Percentiles rank a stretch among this genome's conserved stretches.
phyloP scores from a whole-genome alignment of 116 monocot species.

The Cymodocea nodosa region DNA sequence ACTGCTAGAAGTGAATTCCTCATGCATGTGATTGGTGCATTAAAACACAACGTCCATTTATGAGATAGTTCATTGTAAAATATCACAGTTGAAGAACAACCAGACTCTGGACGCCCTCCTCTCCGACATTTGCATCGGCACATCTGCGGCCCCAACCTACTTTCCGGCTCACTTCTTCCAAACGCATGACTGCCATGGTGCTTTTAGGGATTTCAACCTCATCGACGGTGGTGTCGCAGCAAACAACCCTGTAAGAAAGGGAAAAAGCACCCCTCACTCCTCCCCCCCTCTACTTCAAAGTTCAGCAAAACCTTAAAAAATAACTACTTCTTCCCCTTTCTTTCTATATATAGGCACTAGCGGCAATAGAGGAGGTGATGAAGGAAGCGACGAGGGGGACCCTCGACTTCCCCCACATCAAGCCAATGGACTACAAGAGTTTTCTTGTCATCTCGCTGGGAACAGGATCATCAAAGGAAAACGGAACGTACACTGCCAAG shows the following conservation, averaged over 20 bases:
- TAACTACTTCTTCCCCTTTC: too few relatives aligned
- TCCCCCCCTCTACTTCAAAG: too few relatives aligned
- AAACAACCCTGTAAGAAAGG: slow-evolving; percentile 24
- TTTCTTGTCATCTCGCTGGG: slow-evolving; percentile 19
- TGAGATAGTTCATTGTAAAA: too few relatives aligned
- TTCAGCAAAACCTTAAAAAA: too few relatives aligned
- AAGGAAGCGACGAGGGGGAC: slow-evolving; percentile 9
- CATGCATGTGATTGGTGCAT: too few relatives aligned
- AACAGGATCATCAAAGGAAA: slow-evolving; percentile 12
- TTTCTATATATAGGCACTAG: slow-evolving; percentile 10
- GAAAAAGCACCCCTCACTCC: too few relatives aligned
- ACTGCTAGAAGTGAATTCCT: too few relatives aligned
- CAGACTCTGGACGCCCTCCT: slow-evolving; percentile 12
- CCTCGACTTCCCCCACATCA: slow-evolving; percentile 7
- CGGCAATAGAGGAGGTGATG: slow-evolving; percentile 13
- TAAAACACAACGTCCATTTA: too few relatives aligned
- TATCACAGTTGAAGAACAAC: slow-evolving; percentile 13
- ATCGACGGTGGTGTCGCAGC: slow-evolving; percentile 30
- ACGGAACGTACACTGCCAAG: slow-evolving; percentile 7
- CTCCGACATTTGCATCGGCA: slow-evolving; percentile 47
- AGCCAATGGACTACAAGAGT: slow-evolving; percentile 11
- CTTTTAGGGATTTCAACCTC: slow-evolving; percentile 15
- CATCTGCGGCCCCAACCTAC: slow-evolving; percentile 55
- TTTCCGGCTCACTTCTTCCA: slow-evolving; percentile 50
- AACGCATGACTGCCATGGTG: slow-evolving; percentile 16